A percentile compares a stretch with the other conserved stretches of the same genome.
These are phyloP conservation scores for Nosema muscidifuracis DNA, from an alignment of 371 early-diverging fungal genomes.

Conservation along the genomic window DNA sequence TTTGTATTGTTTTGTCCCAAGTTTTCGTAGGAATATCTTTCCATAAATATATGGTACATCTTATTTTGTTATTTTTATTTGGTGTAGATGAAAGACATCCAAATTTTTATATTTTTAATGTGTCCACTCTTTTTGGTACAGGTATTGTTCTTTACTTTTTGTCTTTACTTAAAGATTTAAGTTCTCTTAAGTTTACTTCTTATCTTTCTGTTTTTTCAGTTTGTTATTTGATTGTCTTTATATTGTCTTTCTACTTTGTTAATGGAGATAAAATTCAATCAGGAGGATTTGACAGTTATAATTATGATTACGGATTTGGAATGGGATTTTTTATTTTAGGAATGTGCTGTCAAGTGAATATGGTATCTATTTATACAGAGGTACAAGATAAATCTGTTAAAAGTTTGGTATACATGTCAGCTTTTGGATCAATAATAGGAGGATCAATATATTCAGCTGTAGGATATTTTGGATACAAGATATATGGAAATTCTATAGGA, in stretches of 20 bases:
- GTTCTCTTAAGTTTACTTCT: conserved; percentile 14
- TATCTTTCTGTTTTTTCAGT: conserved; percentile 34
- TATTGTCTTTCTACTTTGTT: conserved; percentile 13
- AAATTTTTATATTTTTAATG: not conserved
- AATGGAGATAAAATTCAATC: not conserved
- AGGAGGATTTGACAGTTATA: not conserved
- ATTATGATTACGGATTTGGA: conserved; percentile 3
- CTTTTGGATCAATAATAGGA: conserved; percentile 21
- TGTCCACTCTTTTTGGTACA: not conserved
- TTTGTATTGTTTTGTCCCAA: conserved; percentile 2
- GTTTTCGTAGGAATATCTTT: not conserved
- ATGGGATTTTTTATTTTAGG: conserved; percentile 44
- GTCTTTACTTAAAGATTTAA: conserved; percentile 22
- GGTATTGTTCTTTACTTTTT: conserved; percentile 5
- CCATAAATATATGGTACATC: conserved; percentile 13
- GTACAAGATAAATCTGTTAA: conserved; percentile 30
- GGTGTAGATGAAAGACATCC: not conserved
- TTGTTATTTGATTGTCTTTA: conserved; percentile 19
- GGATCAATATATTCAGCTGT: conserved; percentile 46
- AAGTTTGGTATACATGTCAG: conserved; percentile 34
- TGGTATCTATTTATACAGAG: conserved; percentile 50
- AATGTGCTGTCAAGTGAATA: conserved; percentile 59
- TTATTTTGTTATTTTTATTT: not conserved
- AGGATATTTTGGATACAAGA: conserved; percentile 49
- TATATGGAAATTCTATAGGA: conserved; percentile 8